Evolutionary conservation across 495 filamentous ascomycete genomes (phyloP).

Genomic region (Bathelium albidoporum): DNA sequence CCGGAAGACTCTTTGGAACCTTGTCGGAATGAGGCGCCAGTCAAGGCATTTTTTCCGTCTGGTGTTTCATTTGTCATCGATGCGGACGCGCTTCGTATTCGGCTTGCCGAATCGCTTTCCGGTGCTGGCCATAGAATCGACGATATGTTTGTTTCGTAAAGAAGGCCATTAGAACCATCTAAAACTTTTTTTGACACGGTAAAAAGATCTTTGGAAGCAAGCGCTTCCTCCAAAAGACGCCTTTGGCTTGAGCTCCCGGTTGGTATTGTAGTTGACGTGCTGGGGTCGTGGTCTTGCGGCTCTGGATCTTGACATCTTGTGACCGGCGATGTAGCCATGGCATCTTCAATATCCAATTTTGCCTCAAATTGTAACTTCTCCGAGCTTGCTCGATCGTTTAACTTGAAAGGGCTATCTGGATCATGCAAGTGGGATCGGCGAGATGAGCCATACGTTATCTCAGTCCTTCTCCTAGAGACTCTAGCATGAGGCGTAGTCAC

Average conservation of each 20-base stretch:
- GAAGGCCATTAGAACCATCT: not conserved
- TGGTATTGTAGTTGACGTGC: conserved; percentile 20
- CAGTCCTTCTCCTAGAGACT: not conserved
- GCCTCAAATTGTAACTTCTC: not conserved
- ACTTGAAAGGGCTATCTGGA: not conserved
- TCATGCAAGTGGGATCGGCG: not conserved
- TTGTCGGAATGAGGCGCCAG: not conserved
- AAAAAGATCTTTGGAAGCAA: conserved; percentile 3
- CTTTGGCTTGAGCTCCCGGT: conserved; percentile 22
- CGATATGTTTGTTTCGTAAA: not conserved
- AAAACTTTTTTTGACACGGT: not conserved
- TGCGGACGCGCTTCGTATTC: not conserved
- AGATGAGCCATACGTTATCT: not conserved
- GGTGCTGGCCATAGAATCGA: not conserved
- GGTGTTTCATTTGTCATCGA: not conserved
- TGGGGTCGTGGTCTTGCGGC: conserved; percentile 15
- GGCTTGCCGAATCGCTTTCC: no score
- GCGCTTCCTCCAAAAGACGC: conserved; percentile 17
- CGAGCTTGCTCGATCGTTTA: not conserved
- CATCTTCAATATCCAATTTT: not conserved
- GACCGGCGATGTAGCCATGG: conserved; percentile 10
- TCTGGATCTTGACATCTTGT: conserved; percentile 15
- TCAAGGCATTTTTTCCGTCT: not conserved
- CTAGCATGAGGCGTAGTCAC: not conserved
- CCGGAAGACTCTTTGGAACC: not conserved